Base-by-base conservation (phyloP, 768 basidiomycete genomes). In the Hebeloma cylindrosporum region DNA sequence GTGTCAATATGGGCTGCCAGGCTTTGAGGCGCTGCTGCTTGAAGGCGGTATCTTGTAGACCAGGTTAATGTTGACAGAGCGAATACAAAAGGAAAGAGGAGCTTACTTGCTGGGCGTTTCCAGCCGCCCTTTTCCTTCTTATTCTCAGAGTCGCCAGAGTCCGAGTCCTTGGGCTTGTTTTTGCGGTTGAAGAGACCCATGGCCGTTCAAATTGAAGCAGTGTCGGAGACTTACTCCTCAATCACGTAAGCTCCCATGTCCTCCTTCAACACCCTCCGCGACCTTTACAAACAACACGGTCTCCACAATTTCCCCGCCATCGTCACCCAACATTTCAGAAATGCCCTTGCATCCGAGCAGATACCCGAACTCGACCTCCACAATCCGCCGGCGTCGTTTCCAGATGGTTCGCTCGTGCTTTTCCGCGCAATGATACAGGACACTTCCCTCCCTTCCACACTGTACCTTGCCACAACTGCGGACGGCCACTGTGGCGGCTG, bases 21-120 rank as follows among this genome's bases (percentile, higher is more conserved):
- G 96, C 96, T 73, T 97, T 98, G 62, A 99, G 80, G 44, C 96
- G 88, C 68, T 99, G 96, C 66, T 99, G 96, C 71, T 96, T 98
- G 80, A 96, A 97, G 29, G 94, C 95, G 47, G 94, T 97, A 69
- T 97, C 93, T 96, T 65, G 38, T 42, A 18, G 42, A 21, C 36
- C 10, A 26, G 18, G 38, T 49, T 44, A 53, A 56, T 32, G 30
- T 48, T 56, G 51, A 59, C 38, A 16, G 17, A 47, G 10, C 29
- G 45, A 50, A 53, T 52, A 51, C 39, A 48, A 33, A 43, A 40
- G 36, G 48, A 34, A 48, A 43, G 34, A 32, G 2, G 36, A 16
- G 30, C 52, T 54, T 57, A 88, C 90, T 93, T 36, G 91, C 91
- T 49, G 91, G 91, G 52, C 83, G 69, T 53, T 79, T 76, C 91